Evolutionary conservation across 345 rosid species (phyloP).

Genomic region (Ricinus communis): DNA sequence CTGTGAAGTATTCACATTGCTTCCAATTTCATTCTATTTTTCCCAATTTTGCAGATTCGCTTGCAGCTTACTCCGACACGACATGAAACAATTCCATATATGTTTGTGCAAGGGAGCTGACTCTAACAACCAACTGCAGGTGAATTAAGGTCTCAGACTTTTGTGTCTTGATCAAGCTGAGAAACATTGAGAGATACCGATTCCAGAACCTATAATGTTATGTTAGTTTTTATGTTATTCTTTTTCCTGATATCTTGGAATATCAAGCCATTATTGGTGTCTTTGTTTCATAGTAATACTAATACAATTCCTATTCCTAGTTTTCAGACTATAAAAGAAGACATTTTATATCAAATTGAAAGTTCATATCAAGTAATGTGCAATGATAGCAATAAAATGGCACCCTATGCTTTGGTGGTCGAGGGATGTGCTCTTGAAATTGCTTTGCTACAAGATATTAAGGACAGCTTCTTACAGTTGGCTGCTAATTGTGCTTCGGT

Average conservation of each 20-base stretch:
- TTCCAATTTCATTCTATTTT: too few relatives aligned
- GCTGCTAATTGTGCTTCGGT: constrained; percentile 83
- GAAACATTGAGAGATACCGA: too few relatives aligned
- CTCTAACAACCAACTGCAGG: constrained; percentile 29
- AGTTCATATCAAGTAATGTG: constrained; percentile 45
- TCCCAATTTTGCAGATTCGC: constrained; percentile 71
- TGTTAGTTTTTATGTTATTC: too few relatives aligned
- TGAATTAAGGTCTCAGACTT: constrained; percentile 17
- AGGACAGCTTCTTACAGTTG: constrained; percentile 60
- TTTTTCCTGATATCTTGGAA: too few relatives aligned
- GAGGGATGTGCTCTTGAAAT: constrained; percentile 70
- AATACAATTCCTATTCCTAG: constrained; percentile 11
- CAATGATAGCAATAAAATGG: constrained; percentile 41
- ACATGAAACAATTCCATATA: constrained; percentile 61
- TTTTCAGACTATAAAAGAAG: constrained; percentile 56
- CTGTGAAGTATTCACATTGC: background rate
- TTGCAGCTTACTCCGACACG: constrained; percentile 77
- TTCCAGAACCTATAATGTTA: too few relatives aligned
- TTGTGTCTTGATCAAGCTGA: too few relatives aligned
- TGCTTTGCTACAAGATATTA: constrained; percentile 56
- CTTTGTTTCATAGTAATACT: background rate
- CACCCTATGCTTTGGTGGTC: constrained; percentile 67
- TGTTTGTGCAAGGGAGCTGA: constrained; percentile 35
- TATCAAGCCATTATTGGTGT: too few relatives aligned
- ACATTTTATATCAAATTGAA: constrained; percentile 48